Base-by-base conservation (phyloP, 2,329 filamentous ascomycete species). In the Penicillium polonicum region DNA sequence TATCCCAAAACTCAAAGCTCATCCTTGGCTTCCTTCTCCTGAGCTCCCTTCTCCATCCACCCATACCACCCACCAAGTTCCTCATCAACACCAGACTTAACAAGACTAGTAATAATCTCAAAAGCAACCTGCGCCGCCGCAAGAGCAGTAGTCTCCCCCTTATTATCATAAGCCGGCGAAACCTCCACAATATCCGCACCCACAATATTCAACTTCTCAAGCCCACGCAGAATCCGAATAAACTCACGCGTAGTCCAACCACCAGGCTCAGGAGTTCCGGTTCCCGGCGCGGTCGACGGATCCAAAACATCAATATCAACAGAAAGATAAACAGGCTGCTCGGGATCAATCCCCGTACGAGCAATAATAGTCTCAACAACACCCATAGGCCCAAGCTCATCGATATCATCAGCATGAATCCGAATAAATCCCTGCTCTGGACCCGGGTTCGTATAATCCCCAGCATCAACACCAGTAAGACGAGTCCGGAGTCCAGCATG, bases 141-240 rank as follows among this genome's bases (percentile, higher is more conserved):
- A 63, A 96, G 76, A 13, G 90, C 89, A 39, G 91, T 96, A 69
- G 87, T 88, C 78, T 96, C 92, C 1, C 87, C 90, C 7, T 79
- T 79, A 12, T 88, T 88, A 79, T 96, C 91, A 71, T 95, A 96
- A 13, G 89, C 89, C 0, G 92, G 92, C 43, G 88, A 86, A 9
- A 95, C 90, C 80, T 96, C 92, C 5, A 97, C 92, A 48, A 96
- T 85, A 75, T 96, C 92, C 0, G 91, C 92, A 1, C 91, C 92
- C 4, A 96, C 90, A 4, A 96, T 78, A 70, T 96, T 96, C 72
- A 96, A 73, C 61, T 74, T 84, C 77, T 96, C 92, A 42, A 96
- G 83, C 0, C 90, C 91, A 33, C 91, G 81, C 71, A 96, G 75
- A 57, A 96, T 91, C 13, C 89, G 81, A 62, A 96, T 93, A 65